Base-by-base conservation (phyloP, 495 filamentous ascomycete genomes). In the Talaromyces adpressus region DNA sequence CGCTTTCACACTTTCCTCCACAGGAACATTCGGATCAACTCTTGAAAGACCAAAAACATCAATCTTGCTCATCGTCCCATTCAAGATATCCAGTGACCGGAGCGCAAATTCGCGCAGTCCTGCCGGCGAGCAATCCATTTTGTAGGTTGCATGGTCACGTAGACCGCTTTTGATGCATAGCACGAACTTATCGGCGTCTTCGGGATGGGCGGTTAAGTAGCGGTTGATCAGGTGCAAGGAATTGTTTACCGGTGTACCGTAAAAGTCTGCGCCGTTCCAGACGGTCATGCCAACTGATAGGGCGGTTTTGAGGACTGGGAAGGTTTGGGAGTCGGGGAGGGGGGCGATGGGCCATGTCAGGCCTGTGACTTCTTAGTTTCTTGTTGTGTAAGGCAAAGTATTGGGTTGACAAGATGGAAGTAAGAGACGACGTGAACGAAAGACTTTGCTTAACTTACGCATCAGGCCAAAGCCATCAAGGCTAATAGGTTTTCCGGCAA, bases 31-130 rank as follows among this genome's bases (percentile, higher is more conserved):
- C 16, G 75, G 79, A 66, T 92, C 90, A 5, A 89, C 78, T 0
- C 91, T 78, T 16, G 84, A 88, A 63, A 73, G 83, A 68, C 90
- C 86, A 66, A 90, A 93, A 39, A 91, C 77, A 70, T 93, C 89
- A 45, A 93, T 75, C 62, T 81, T 54, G 23, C 2, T 86, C 78
- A 91, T 90, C 64, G 82, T 85, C 4, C 86, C 87, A 25, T 84
- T 82, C 9, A 91, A 77, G 34, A 82, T 68, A 27, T 70, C 70
- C 39, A 89, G 67, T 47, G 73, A 77, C 65, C 79, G 79, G 57
- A 90, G 83, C 53, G 91, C 72, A 34, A 77, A 81, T 20, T 76
- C 69, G 1, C 81, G 77, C 2, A 85, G 72, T 39, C 73, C 74
- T 63, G 81, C 81, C 32, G 79, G 76, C 12, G 79, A 81, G 47